Conservation (phyloP, 1,284 basidiomycete genomes). For the Tilletia setariae region DNA sequence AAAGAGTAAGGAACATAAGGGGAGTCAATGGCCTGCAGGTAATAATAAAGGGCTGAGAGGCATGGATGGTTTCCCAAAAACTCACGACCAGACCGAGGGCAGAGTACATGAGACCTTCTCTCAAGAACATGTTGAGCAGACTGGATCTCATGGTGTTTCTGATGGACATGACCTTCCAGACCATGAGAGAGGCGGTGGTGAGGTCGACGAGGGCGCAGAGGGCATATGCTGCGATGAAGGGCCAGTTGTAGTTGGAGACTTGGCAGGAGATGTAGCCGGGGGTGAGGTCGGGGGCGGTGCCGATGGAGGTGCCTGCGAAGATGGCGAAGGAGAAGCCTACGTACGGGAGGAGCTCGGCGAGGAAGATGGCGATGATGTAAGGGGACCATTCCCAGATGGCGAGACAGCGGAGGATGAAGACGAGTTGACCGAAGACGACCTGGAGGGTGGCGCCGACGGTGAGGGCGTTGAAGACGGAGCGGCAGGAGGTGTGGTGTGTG, state of each 20-base stretch:
- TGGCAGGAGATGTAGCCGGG: slow-evolving; percentile 14
- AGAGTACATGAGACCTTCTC: slow-evolving; percentile 16
- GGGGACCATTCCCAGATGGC: slow-evolving; percentile 10
- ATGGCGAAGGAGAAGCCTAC: slow-evolving; percentile 19
- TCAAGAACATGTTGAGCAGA: slow-evolving; percentile 14
- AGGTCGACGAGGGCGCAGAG: slow-evolving; percentile 14
- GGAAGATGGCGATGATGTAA: slow-evolving; percentile 14
- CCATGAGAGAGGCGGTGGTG: slow-evolving; percentile 12
- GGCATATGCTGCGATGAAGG: slow-evolving; percentile 2
- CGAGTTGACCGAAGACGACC: slow-evolving; percentile 13
- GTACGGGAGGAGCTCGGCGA: slow-evolving; percentile 6
- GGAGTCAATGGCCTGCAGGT: too few species aligned
- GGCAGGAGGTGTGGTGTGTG: neutral
- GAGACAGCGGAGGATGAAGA: slow-evolving; percentile 5
- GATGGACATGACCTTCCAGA: slow-evolving; percentile 15
- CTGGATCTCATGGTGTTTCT: slow-evolving; percentile 6
- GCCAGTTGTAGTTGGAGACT: slow-evolving; percentile 15
- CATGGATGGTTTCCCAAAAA: too few species aligned
- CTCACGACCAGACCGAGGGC: slow-evolving; percentile 16
- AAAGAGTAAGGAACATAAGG: too few species aligned
- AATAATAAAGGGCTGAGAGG: too few species aligned
- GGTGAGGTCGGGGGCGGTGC: slow-evolving; percentile 6
- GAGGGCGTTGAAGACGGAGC: neutral
- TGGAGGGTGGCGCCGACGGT: slow-evolving; percentile 8
- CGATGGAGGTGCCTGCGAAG: slow-evolving; percentile 1